Evolutionary conservation across 805 yeast species (phyloP).

Genomic region (Zygoascus ofunaensis): DNA sequence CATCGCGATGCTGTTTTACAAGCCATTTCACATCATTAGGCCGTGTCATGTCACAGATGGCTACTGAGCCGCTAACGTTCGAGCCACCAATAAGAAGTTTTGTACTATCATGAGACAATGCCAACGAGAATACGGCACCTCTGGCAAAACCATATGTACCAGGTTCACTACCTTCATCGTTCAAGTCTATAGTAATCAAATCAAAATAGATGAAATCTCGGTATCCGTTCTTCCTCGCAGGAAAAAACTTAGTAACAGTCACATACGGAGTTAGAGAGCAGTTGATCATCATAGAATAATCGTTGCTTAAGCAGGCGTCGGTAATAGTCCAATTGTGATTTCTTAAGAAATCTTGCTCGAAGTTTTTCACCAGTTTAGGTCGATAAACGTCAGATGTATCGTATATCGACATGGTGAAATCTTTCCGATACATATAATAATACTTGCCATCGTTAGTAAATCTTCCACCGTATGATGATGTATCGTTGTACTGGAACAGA

Average conservation of each 20-base stretch:
- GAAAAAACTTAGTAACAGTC: slow-evolving; percentile 13
- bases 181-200: neutral
- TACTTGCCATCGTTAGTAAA: slow-evolving; percentile 23
- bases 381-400: slow-evolving; percentile 13
- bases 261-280: slow-evolving; percentile 11
- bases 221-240: neutral
- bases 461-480: slow-evolving; percentile 23
- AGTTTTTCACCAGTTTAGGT: slow-evolving; percentile 10
- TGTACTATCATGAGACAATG: slow-evolving; percentile 18
- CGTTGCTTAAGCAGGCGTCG: slow-evolving; percentile 20
- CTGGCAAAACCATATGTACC: neutral
- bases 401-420: slow-evolving; percentile 20
- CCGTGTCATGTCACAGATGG: neutral
- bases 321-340: slow-evolving; percentile 22
- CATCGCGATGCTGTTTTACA: slow-evolving; percentile 16
- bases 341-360: slow-evolving; percentile 4
- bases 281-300: slow-evolving; percentile 19
- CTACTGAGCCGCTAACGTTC: slow-evolving; percentile 4
- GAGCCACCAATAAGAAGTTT: slow-evolving; percentile 22
- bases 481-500: slow-evolving; percentile 4
- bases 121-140: slow-evolving; percentile 19
- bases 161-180: neutral
- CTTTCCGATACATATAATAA: slow-evolving; percentile 21
- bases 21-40: neutral
- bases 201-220: no score